Base-by-base conservation (phyloP, 2,329 filamentous ascomycete genomes). In the Reticulascus tulasneorum region DNA sequence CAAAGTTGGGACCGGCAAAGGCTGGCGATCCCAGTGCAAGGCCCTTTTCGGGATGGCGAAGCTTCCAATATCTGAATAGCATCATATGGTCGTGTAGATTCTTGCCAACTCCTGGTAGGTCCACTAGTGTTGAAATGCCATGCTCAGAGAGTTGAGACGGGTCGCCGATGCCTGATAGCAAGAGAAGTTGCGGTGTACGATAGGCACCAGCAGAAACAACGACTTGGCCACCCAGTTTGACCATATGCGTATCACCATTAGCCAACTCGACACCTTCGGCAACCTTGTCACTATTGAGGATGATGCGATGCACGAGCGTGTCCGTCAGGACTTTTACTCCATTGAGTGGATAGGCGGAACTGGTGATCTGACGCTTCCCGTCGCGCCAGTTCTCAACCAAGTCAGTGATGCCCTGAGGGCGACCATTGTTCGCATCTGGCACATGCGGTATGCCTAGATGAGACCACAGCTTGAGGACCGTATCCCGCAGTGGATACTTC, bases 31-130 rank as follows among this genome's bases (percentile, higher is more conserved):
- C 59, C 6, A 60, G 33, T 2, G 53, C 48, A 41, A 49, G 52
- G 2, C 61, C 62, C 1, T 52, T 51, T 7, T 51, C 53, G 11
- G 55, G 53, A 24, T 62, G 45, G 20, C 53, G 50, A 6, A 66
- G 19, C 16, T 53, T 35, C 52, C 54, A 58, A 18, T 50, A 44
- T 11, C 56, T 50, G 20, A 44, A 38, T 40, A 52, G 44, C 36
- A 49, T 85, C 84, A 50, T 36, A 29, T 57, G 52, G 44, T 73
- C 69, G 47, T 69, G 62, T 4, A 73, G 56, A 35, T 73, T 73
- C 49, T 68, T 67, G 5, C 71, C 70, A 1, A 75, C 70, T 2
- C 68, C 69, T 2, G 66, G 67, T 0, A 64, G 54, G 9, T 72
- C 58, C 1, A 71, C 54, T 7, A 61, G 47, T 20, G 59, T 62